Base-by-base conservation (phyloP, 176 grass and related monocot genomes). In the Melocanna baccifera region DNA sequence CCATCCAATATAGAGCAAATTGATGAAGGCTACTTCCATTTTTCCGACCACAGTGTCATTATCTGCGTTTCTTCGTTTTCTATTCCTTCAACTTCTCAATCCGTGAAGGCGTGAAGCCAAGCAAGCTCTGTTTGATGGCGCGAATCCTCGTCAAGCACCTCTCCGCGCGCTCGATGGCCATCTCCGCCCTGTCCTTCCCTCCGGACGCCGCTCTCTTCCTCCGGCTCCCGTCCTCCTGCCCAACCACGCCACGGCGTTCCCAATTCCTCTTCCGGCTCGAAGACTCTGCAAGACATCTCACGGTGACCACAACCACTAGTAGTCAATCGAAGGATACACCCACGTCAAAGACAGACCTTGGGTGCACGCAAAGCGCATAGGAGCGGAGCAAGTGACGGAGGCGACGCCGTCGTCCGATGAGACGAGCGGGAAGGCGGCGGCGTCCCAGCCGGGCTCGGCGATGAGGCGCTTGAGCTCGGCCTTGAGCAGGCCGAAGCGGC, bases 131-230 rank as follows among this genome's bases (percentile, higher is more conserved):
- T 25, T 97, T 97, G 46, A 94, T 3, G 76, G 59, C 79, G 34
- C 86, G 92, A 45, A 97, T 91, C 90, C 71, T 92, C 92, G 78
- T 66, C 2, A 97, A 80, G 80, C 94, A 97, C 74, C 86, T 87
- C 68, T 88, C 70, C 12, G 90, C 94, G 48, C 92, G 79, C 58
- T 92, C 88, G 32, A 97, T 89, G 52, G 84, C 94, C 77, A 76
- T 47, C 19, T 91, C 88, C 53, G 86, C 84, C 50, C 82, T 67
- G 66, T 92, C 86, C 73, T 87, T 84, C 69, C 12, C 26, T 59
- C 73, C 55, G 22, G 23, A 14, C 51, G 53, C 23, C 64, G 63
- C 41, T 61, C 37, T 65, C 26, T 22, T 53, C 58, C 4, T 70
- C 36, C 67, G 64, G 32, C 85, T 85, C 72, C 45, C 71, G 66